These are phyloP conservation scores for Plantago ovata DNA, from an alignment of 257 asterid species.

Conservation along the genomic window DNA sequence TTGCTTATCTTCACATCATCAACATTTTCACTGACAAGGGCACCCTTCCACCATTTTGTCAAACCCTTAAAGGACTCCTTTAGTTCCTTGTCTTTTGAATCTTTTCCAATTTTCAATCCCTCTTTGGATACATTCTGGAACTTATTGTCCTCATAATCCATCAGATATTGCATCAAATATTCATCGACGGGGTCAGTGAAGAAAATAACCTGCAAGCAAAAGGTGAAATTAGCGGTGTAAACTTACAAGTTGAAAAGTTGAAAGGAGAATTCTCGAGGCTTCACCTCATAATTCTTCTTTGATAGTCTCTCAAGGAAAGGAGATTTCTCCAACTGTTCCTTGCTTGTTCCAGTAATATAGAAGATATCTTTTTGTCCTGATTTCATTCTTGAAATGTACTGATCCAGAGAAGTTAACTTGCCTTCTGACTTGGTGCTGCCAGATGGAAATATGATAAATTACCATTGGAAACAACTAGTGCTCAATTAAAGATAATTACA, in stretches of 20 bases:
- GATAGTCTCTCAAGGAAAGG: constrained; percentile 91
- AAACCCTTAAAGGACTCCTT: constrained; percentile 77
- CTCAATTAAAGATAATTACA: neutral
- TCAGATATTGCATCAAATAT: constrained; percentile 87
- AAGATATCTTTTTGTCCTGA: constrained; percentile 93
- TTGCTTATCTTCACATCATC: constrained; percentile 89
- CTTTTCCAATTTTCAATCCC: constrained; percentile 82
- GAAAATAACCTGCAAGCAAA: constrained; percentile 61
- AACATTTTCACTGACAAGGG: constrained; percentile 71
- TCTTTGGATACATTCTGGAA: constrained; percentile 94
- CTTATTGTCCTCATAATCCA: constrained; percentile 89
- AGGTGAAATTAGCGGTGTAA: neutral
- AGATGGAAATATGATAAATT: constrained; percentile 6
- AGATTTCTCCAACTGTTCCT: constrained; percentile 93
- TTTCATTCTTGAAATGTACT: constrained; percentile 93
- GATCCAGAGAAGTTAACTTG: constrained; percentile 81
- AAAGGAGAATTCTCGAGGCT: too few species aligned
- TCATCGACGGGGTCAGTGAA: constrained; percentile 93
- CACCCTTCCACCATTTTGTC: constrained; percentile 92
- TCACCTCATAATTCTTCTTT: constrained; percentile 89
- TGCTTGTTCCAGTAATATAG: constrained; percentile 87
- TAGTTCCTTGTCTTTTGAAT: constrained; percentile 74
- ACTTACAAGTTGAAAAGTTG: neutral
- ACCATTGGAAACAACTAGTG: neutral
- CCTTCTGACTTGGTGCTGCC: constrained; percentile 90